These are phyloP conservation scores for Aegilops umbellulata DNA, from an alignment of 176 grass and related monocot species.

Conservation along the genomic window DNA sequence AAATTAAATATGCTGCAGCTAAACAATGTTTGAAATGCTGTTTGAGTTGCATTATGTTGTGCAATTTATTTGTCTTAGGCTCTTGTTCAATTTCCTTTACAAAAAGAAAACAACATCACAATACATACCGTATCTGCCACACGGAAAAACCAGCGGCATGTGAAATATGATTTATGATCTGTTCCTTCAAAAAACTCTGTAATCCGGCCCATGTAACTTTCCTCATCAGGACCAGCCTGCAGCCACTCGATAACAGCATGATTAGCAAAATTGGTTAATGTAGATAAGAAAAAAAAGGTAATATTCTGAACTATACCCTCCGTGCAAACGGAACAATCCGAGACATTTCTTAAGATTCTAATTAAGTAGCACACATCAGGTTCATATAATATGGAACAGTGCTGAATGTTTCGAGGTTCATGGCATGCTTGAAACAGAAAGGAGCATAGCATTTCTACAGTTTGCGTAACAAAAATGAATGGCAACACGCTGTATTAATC, in stretches of 20 bases:
- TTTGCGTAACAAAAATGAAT: too few relatives aligned
- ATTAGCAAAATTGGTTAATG: not conserved
- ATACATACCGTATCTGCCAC: constrained; percentile 47
- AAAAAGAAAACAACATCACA: not conserved
- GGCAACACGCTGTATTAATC: too few relatives aligned
- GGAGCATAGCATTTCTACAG: not conserved
- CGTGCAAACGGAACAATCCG: not conserved
- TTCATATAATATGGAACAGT: not conserved
- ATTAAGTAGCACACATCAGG: not conserved
- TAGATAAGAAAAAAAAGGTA: too few relatives aligned
- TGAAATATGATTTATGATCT: constrained; percentile 43
- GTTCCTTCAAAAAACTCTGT: constrained; percentile 58
- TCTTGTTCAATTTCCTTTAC: not conserved
- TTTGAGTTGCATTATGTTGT: too few relatives aligned
- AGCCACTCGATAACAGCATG: not conserved
- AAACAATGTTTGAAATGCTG: too few relatives aligned
- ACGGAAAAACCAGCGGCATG: constrained; percentile 61
- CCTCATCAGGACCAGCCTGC: constrained; percentile 45
- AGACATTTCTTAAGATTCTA: not conserved
- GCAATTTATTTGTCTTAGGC: not conserved
- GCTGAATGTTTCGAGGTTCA: not conserved
- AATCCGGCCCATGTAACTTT: constrained; percentile 64
- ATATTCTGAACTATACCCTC: not conserved
- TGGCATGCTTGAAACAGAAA: not conserved
- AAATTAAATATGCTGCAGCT: too few relatives aligned